Base-by-base conservation (phyloP, 192 early-diverging fungal species). In the Linnemannia zychae region DNA sequence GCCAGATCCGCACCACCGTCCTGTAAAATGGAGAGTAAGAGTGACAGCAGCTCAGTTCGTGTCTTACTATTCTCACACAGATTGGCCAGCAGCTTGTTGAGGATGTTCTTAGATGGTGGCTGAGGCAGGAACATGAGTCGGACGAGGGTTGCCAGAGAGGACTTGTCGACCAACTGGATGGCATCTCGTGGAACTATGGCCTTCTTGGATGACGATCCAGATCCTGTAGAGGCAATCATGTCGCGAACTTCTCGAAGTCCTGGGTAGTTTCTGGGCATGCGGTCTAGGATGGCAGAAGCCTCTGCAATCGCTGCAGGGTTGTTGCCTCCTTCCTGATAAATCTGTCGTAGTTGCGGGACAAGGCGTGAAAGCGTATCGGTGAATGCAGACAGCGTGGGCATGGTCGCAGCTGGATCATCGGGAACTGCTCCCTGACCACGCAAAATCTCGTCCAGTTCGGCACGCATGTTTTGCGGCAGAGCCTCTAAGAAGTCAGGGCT, bases 61-160 rank as follows among this genome's bases (percentile, higher is more conserved):
- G 97, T 95, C 71, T 93, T 94, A 49, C 92, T 94, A 82, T 98
- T 98, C 84, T 98, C 97, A 82, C 96, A 96, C 4, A 99, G 90
- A 74, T 96, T 96, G 11, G 94, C 88, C 49, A 98, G 83, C 20
- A 96, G 73, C 37, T 90, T 87, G 79, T 94, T 93, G n/a, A 96
- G 75, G 13, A 93, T 86, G 50, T 88, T 89, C 50, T 90, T 91
- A 34, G 92, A 92, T 15, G 95, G 90, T 7, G 95, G 92, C 87
- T 95, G 95, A 36, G 97, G 97, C 48, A 98, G 74, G 80, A 98
- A 98, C 67, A 98, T 90, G 24, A 99, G 90, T 31, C 97, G 92
- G 31, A 97, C 88, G 63, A 99, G 91, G 4, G 95, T 96, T 20
- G 95, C 92, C 31, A 99, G 76, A 47, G 95, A 96, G 1, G 92